phyloP scores from a whole-genome alignment of 2,329 filamentous ascomycete species.

The Fonsecaea multimorphosa region DNA sequence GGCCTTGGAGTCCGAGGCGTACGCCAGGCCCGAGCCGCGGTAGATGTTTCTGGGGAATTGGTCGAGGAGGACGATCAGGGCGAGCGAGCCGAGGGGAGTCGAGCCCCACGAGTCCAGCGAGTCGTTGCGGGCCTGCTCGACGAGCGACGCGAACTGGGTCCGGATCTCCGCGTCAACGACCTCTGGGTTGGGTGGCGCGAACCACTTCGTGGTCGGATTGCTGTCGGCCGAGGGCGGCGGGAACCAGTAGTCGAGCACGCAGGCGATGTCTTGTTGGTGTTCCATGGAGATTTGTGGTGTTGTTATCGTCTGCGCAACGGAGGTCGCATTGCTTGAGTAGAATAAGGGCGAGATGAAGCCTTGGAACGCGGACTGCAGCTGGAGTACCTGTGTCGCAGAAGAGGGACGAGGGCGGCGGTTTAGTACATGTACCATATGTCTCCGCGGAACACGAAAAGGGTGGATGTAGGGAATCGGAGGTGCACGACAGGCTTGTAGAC shows the following conservation, averaged over 20 bases:
- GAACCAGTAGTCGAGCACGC: constrained; percentile 43
- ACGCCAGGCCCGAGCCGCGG: constrained; percentile 43
- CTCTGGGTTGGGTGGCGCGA: constrained; percentile 17
- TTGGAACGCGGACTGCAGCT: constrained; percentile 26
- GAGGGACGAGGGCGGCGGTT: neutral
- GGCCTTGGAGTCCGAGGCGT: constrained; percentile 43
- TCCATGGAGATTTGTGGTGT: constrained; percentile 12
- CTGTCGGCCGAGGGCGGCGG: constrained; percentile 8
- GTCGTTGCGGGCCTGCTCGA: constrained; percentile 37
- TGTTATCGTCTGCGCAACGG: neutral
- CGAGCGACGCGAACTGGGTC: constrained; percentile 33
- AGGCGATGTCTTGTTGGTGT: constrained; percentile 23
- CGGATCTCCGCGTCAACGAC: constrained; percentile 37
- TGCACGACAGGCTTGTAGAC: neutral
- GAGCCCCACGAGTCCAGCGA: constrained; percentile 33
- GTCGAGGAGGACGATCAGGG: constrained; percentile 48
- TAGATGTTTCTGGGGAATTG: constrained; percentile 50
- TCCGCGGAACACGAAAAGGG: neutral
- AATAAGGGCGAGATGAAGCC: constrained; percentile 12
- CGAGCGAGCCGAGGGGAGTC: constrained; percentile 42
- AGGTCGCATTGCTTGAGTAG: constrained; percentile 15
- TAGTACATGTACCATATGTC: constrained; percentile 9
- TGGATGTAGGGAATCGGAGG: neutral
- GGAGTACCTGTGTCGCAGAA: constrained; percentile 20
- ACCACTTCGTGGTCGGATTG: constrained; percentile 34